Evolutionary conservation across 345 rosid genomes (phyloP).

Genomic region (Eucalyptus sp.): DNA sequence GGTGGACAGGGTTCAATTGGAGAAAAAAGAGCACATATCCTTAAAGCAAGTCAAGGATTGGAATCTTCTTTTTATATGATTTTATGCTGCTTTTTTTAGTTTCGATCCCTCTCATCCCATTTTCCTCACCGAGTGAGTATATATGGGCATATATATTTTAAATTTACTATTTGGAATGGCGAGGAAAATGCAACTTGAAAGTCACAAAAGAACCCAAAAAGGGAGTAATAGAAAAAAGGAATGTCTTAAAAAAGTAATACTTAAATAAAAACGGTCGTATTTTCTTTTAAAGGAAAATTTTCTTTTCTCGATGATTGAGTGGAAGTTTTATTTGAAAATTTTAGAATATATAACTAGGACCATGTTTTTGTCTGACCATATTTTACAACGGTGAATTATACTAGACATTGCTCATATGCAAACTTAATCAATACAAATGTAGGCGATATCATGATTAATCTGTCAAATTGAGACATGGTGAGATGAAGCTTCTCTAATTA

Average conservation of each 20-base stretch:
- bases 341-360: not conserved
- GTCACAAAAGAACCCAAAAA: not conserved
- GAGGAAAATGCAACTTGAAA: not conserved
- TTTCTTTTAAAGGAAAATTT: not conserved
- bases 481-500: not conserved
- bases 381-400: not conserved
- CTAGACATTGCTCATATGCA: not conserved
- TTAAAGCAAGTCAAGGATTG: not conserved
- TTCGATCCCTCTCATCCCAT: not conserved
- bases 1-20: not conserved
- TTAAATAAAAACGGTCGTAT: not conserved
- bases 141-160: no score
- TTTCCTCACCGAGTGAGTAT: not conserved
- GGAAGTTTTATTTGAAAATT: not conserved
- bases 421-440: not conserved
- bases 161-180: not conserved
- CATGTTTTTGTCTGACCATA: not conserved
- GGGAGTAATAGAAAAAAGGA: not conserved
- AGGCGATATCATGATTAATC: not conserved
- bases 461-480: not conserved
- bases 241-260: not conserved
- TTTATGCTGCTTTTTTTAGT: not conserved
- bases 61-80: not conserved
- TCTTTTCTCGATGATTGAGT: not conserved
- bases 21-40: not conserved